Base-by-base conservation (phyloP, 1,284 basidiomycete genomes). In the Macrocystidia cucumis region DNA sequence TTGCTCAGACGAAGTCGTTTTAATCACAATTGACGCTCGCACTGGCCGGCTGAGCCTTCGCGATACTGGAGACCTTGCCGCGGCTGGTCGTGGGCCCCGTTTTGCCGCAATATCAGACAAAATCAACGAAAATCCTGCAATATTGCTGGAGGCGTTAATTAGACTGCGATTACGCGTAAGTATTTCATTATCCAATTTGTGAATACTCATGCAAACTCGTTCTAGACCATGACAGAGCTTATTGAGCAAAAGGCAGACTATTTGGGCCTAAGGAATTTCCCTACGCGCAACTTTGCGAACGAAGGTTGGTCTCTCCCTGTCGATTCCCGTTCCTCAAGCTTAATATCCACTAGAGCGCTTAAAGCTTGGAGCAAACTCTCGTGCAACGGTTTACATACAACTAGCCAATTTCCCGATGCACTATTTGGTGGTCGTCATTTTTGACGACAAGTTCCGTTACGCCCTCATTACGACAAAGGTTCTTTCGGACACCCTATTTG, bases 341-440 rank as follows among this genome's bases (percentile, higher is more conserved):
- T 22, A 52, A n/a, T 14, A 11, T 5, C 12, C 14, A 31, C 24
- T 12, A 18, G 45, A 85, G 83, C 86, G 49, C 38, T 77, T 52
- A 18, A 86, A 84, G 48, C 64, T 88, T 30, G 83, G 84, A 1
- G 57, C 63, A 3, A 55, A 67, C 9, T 63, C 68, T 7, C 73
- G 71, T 28, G 71, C 67, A 17, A 67, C 56, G 31, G 61, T 88
- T 21, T 88, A 76, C 52, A 78, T 89, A 41, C 76, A 79, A 45
- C 68, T 90, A 9, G 55, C 74, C 25, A 78, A 69, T 44, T 86
- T 79, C 49, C 76, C 76, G 0, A 65, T 62, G 23, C 76, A 88
- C 49, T 88, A 87, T 51, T 73, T 89, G 13, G 82, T 88, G 8
- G 65, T 84, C 25, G 77, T 83, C 30, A 79, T 90, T 44, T 79